Conservation (phyloP, 208 protist species). For the Acanthamoeba healyi region DNA sequence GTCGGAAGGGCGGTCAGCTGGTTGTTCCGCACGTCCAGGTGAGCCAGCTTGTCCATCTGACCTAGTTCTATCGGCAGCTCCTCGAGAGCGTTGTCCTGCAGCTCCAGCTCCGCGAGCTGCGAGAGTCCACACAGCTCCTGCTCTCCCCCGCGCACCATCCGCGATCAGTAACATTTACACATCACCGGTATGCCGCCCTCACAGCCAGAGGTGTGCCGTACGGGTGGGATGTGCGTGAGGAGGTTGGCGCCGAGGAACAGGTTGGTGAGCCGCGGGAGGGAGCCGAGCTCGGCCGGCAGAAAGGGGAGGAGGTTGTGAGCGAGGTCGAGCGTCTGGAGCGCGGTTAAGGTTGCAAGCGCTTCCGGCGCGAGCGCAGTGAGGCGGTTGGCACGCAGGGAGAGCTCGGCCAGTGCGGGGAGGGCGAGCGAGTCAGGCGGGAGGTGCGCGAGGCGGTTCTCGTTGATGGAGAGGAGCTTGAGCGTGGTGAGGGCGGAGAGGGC, state of each 20-base stretch:
- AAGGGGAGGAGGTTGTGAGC: constrained; percentile 54
- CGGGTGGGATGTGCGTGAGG: too few relatives aligned
- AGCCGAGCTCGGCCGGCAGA: constrained; percentile 9
- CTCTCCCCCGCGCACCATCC: background rate
- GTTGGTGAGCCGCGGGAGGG: constrained; percentile 1
- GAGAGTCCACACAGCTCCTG: constrained; percentile 37
- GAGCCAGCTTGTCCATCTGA: background rate
- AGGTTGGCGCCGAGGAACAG: constrained; percentile 57
- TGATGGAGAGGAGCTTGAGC: constrained; percentile 52
- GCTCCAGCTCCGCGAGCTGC: constrained; percentile 46
- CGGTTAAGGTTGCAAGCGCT: background rate
- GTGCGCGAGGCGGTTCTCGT: background rate
- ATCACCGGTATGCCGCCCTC: too few relatives aligned
- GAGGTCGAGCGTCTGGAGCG: constrained; percentile 50
- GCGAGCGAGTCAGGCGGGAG: background rate
- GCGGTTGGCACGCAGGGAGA: constrained; percentile 10
- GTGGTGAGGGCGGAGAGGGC: background rate
- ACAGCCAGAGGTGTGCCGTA: too few relatives aligned
- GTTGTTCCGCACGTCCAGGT: constrained; percentile 62
- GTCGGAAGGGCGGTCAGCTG: constrained; percentile 26
- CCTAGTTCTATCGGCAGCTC: constrained; percentile 32
- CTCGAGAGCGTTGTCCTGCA: constrained; percentile 62
- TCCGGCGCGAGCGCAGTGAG: background rate
- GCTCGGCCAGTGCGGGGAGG: constrained; percentile 20
- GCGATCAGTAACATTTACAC: too few relatives aligned